Base-by-base conservation (phyloP, 2,329 filamentous ascomycete species). In the Colletotrichum caudatum region DNA sequence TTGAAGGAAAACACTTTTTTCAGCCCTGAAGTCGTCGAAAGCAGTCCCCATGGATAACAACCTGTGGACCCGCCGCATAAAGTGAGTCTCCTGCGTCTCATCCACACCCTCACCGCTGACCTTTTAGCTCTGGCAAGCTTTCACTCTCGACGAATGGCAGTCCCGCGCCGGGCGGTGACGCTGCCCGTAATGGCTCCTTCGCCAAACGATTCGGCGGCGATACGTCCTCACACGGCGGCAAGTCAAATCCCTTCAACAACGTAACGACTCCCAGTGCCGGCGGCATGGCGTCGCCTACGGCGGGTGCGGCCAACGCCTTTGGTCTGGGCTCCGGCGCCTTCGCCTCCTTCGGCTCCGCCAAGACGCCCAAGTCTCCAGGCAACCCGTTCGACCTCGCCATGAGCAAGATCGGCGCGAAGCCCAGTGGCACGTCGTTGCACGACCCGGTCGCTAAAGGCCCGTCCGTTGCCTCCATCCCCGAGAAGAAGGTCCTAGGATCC, bases 291-390 rank as follows among this genome's bases (percentile, higher is more conserved):
- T 95, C 94, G 12, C 94, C 94, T 18, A 94, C 92, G 16, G 88
- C 89, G 65, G 89, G 89, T 76, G 94, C 93, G 66, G 94, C 94
- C 23, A 95, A 92, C 78, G 95, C 95, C 70, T 99, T 99, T 83
- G 95, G 94, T 62, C 86, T 99, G 72, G 96, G 96, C 51, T 97
- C 94, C 23, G 96, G 96, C 76, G 96, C 96, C 66, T 99, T 99
- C 81, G 95, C 95, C 50, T 97, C 95, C n/a, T 97, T 97, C 81
- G 95, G 95, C 33, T 89, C 92, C 41, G 88, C 89, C 44, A 97
- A 97, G 85, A 95, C 94, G 2, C 93, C 94, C 64, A 98, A 98
- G 85, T 91, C 93, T 58, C 88, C 92, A 11, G 93, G 92, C 62
- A 92, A 93, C 74, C 90, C 92, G 18, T 93, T 97, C 81, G 95